Percentiles rank a stretch among this genome's conserved stretches.
Conservation (phyloP, 176 grass and related monocot species). For the Panicum miliaceum region DNA sequence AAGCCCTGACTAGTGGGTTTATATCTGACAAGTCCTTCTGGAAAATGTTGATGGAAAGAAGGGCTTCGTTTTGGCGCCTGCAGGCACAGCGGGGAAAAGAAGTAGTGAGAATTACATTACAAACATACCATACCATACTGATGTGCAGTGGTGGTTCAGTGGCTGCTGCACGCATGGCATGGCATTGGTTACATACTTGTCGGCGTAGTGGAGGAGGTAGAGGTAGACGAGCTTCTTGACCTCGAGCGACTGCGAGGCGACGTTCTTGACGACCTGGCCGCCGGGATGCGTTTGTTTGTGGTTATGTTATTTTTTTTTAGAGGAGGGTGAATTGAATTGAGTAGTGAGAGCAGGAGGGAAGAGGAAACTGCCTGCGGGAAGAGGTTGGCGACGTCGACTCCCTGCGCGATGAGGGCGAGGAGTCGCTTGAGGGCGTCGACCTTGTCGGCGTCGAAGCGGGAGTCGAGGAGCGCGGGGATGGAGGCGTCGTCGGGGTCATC, state of each 20-base stretch:
- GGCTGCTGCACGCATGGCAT: neutral
- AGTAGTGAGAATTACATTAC: neutral
- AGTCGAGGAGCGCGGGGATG: constrained; percentile 81
- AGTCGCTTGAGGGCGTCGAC: constrained; percentile 89
- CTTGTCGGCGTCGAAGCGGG: constrained; percentile 89
- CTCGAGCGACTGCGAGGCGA: constrained; percentile 80
- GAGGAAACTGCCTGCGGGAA: constrained; percentile 64
- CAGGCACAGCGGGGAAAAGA: neutral
- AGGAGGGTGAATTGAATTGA: neutral
- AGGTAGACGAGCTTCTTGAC: constrained; percentile 99
- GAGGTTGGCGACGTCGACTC: constrained; percentile 77
- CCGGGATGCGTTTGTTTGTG: too few species aligned
- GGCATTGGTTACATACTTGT: constrained; percentile 64
- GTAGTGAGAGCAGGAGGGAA: neutral
- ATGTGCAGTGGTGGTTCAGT: neutral
- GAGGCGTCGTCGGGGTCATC: constrained; percentile 91
- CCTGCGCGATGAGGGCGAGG: constrained; percentile 86
- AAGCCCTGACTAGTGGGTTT: constrained; percentile 92
- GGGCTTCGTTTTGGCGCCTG: constrained; percentile 95
- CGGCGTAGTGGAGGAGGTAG: constrained; percentile 95
- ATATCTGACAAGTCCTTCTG: constrained; percentile 96
- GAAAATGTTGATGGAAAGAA: constrained; percentile 94
- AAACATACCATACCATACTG: neutral
- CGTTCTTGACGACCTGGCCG: constrained; percentile 78
- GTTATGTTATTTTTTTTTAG: too few species aligned